Conservation (phyloP, 225 moss, liverwort and hornwort species). For the Lunularia cruciata region DNA sequence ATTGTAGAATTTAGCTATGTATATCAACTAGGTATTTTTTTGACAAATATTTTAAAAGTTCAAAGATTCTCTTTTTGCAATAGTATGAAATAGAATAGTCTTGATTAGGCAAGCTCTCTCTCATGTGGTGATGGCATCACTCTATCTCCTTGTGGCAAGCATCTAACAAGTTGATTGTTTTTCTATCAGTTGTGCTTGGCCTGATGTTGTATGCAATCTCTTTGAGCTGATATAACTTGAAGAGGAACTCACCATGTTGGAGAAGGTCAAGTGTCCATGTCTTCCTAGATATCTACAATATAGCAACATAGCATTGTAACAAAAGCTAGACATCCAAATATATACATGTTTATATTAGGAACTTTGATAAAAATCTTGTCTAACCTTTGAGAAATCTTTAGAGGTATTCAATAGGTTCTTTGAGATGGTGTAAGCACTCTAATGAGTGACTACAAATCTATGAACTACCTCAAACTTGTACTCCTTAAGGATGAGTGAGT, state of each 20-base stretch:
- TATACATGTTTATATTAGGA: background rate
- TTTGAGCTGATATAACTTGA: background rate
- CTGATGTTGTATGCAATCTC: background rate
- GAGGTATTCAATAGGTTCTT: background rate
- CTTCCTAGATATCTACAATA: background rate
- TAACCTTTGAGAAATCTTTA: background rate
- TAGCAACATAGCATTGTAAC: too few relatives aligned
- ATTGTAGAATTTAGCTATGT: too few relatives aligned
- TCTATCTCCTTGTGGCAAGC: constrained; percentile 9
- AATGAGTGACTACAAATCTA: background rate
- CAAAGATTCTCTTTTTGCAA: too few relatives aligned
- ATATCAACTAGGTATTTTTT: too few relatives aligned
- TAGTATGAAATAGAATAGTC: too few relatives aligned
- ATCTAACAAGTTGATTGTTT: background rate
- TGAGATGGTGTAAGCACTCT: constrained; percentile 9
- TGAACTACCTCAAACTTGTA: constrained; percentile 20
- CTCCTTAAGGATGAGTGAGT: background rate
- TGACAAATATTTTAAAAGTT: too few relatives aligned
- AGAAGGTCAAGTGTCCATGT: background rate
- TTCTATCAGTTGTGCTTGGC: background rate
- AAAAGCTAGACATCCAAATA: background rate
- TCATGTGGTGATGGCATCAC: background rate
- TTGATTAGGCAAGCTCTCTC: constrained; percentile 3
- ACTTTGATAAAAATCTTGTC: background rate
- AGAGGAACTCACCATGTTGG: background rate